A percentile compares a stretch with the other conserved stretches of the same genome.
Evolutionary conservation across 805 yeast species (phyloP).

Genomic region (Candida broadrunensis): DNA sequence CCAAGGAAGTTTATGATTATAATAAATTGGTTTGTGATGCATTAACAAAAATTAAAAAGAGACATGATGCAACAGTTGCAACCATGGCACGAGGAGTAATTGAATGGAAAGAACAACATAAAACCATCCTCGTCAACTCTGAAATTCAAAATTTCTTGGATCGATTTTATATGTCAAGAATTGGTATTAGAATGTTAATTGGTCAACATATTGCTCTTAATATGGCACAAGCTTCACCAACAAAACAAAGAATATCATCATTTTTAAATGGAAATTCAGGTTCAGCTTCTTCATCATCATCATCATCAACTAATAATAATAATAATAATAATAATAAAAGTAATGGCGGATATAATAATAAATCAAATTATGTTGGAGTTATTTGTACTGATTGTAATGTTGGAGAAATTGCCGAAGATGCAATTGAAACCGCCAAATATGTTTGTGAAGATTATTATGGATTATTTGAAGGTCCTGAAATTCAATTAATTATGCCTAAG

Average conservation of each 20-base stretch:
- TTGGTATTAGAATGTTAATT: conserved; percentile 88
- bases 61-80: conserved; percentile 92
- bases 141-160: conserved; percentile 81
- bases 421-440: conserved; percentile 85
- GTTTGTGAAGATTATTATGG: conserved; percentile 92
- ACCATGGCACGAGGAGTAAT: conserved; percentile 90
- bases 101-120: conserved; percentile 70
- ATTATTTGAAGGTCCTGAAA: conserved; percentile 80
- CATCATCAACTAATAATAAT: not conserved
- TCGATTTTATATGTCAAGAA: conserved; percentile 83
- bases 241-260: conserved; percentile 33
- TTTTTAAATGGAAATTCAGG: conserved; percentile 30
- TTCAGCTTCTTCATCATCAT: too few relatives aligned
- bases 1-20: conserved; percentile 69
- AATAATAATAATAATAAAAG: conserved; percentile 5
- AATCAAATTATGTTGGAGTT: conserved; percentile 78
- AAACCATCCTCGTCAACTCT: conserved; percentile 54
- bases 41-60: conserved; percentile 65
- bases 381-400: conserved; percentile 84
- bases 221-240: conserved; percentile 53
- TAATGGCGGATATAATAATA: conserved; percentile 9
- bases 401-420: conserved; percentile 79
- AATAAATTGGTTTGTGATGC: conserved; percentile 66
- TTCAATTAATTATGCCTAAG: conserved; percentile 71
- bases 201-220: conserved; percentile 91